These are phyloP conservation scores for Cadophora sp. DNA, from an alignment of 2,329 filamentous ascomycete species.

Conservation along the genomic window DNA sequence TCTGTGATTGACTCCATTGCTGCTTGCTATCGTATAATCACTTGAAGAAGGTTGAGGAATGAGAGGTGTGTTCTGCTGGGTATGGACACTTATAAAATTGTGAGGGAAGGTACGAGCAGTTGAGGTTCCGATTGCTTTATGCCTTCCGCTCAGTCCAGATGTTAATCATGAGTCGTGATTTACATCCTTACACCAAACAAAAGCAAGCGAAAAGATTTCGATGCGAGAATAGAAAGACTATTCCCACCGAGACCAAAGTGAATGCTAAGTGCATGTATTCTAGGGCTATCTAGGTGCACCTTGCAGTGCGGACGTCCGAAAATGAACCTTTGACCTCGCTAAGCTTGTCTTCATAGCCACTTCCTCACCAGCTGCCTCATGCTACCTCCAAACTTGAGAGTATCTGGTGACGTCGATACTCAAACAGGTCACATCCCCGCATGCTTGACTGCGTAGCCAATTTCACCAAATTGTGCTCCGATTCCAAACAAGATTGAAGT, in stretches of 20 bases:
- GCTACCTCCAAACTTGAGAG: neutral
- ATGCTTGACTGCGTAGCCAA: neutral
- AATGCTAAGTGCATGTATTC: neutral
- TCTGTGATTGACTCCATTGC: constrained; percentile 3
- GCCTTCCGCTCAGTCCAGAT: neutral
- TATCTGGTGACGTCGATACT: neutral
- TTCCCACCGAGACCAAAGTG: neutral
- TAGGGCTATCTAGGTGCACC: neutral
- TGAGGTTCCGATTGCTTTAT: neutral
- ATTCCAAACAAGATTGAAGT: neutral
- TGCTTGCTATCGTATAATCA: neutral
- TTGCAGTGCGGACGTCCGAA: neutral
- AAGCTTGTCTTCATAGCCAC: neutral
- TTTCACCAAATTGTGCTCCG: neutral
- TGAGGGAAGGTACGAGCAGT: neutral
- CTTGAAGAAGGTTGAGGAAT: neutral
- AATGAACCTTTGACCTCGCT: neutral
- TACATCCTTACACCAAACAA: neutral
- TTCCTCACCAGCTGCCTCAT: neutral
- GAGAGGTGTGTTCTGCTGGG: neutral
- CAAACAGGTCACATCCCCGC: neutral
- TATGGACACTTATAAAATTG: neutral
- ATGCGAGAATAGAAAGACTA: neutral
- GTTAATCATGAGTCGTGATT: neutral
- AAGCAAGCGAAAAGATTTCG: no score